phyloP scores from a whole-genome alignment of 2,329 filamentous ascomycete species.

The Lecanosticta acicola region DNA sequence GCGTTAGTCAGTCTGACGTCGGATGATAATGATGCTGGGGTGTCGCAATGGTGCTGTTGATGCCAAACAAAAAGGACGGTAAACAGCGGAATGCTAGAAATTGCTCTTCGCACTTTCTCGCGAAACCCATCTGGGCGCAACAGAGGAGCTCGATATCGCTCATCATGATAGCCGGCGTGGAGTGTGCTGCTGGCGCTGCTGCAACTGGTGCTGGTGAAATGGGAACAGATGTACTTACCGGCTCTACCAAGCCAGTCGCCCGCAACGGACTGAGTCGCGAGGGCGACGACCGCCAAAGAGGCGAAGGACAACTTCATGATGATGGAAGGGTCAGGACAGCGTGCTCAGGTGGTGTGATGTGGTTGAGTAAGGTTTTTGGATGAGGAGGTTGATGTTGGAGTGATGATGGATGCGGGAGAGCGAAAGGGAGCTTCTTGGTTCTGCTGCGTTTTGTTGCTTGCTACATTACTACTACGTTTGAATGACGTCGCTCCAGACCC shows the following conservation, averaged over 20 bases:
- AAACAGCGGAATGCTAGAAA: not conserved
- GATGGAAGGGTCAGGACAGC: conserved; percentile 1
- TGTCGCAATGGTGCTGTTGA: conserved; percentile 1
- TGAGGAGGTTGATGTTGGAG: no score
- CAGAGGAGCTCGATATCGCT: not conserved
- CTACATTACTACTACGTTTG: no score
- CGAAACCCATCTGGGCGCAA: not conserved
- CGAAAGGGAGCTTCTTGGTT: no score
- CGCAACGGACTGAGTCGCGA: conserved; percentile 64
- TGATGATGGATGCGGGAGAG: no score
- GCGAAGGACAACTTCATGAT: conserved; percentile 72
- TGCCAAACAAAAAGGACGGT: not conserved
- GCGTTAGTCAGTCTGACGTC: conserved; percentile 24
- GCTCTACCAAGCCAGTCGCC: conserved; percentile 84
- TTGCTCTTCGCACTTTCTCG: not conserved
- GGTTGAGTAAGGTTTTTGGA: not conserved
- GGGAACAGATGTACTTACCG: conserved; percentile 53
- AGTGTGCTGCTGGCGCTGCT: not conserved
- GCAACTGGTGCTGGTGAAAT: not conserved
- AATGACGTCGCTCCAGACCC: no score
- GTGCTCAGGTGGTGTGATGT: conserved; percentile 7
- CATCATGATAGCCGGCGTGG: not conserved
- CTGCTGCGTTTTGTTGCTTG: no score
- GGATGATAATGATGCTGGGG: conserved; percentile 16
- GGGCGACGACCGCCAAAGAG: conserved; percentile 62